Percentiles rank a stretch among this genome's conserved stretches.
Conservation (phyloP, 768 basidiomycete genomes). For the button mushroom (Agaricus bisporus) region DNA sequence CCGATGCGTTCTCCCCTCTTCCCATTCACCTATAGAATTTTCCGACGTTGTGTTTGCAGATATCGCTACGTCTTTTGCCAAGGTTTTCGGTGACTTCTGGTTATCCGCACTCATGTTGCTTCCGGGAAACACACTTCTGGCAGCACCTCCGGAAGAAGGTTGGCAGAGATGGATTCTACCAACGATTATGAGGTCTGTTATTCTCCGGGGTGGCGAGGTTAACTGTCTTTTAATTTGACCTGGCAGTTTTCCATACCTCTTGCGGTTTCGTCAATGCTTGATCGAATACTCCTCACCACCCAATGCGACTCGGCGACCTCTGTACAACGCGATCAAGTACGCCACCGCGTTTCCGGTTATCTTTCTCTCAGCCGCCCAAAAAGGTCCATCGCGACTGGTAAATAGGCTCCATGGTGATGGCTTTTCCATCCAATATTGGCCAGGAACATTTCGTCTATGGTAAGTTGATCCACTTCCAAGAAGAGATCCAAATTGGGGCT, state of each 20-base stretch:
- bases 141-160: slow-evolving; percentile 54
- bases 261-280: slow-evolving; percentile 92
- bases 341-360: slow-evolving; percentile 96
- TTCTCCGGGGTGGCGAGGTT: not conserved
- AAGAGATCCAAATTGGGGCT: not conserved
- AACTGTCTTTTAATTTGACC: not conserved
- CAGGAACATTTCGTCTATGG: slow-evolving; percentile 78
- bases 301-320: slow-evolving; percentile 63
- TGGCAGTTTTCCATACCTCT: slow-evolving; percentile 72
- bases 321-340: slow-evolving; percentile 94
- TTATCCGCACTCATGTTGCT: slow-evolving; percentile 83
- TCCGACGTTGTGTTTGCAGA: slow-evolving; percentile 93
- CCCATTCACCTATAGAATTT: slow-evolving; percentile 67
- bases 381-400: slow-evolving; percentile 42
- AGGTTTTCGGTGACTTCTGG: slow-evolving; percentile 94
- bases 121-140: slow-evolving; percentile 70
- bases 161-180: slow-evolving; percentile 75
- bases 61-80: slow-evolving; percentile 94
- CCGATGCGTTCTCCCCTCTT: slow-evolving; percentile 68
- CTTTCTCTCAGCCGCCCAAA: slow-evolving; percentile 86
- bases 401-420: slow-evolving; percentile 46
- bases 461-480: slow-evolving; percentile 26
- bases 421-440: slow-evolving; percentile 48
- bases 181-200: slow-evolving; percentile 75
- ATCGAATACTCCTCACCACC: slow-evolving; percentile 67